Conservation (phyloP, 2,329 filamentous ascomycete genomes). For the Ophiostoma tasmaniense region DNA sequence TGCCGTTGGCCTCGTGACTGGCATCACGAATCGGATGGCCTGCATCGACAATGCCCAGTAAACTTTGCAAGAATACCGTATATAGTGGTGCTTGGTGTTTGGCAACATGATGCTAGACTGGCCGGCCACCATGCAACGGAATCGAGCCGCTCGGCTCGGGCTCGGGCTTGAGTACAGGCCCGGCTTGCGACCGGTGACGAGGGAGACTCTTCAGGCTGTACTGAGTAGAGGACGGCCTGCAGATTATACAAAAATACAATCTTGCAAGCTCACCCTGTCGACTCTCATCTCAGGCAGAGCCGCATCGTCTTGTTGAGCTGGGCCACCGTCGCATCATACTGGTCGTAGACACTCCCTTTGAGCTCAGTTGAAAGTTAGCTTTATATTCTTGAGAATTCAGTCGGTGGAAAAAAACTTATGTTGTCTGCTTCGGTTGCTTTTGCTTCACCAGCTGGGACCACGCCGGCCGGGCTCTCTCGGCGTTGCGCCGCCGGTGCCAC, state of each 20-base stretch:
- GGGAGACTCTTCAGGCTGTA: not conserved
- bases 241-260: not conserved
- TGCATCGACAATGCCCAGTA: not conserved
- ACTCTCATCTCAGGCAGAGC: conserved; percentile 47
- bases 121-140: not conserved
- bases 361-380: conserved; percentile 13
- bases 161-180: not conserved
- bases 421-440: conserved; percentile 12
- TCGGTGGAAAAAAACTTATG: not conserved
- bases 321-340: conserved; percentile 60
- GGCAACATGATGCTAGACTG: not conserved
- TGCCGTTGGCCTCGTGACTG: not conserved
- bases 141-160: not conserved
- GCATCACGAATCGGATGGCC: not conserved
- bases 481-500: conserved; percentile 31
- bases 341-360: conserved; percentile 37
- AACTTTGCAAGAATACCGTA: not conserved
- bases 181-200: not conserved
- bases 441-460: conserved; percentile 22
- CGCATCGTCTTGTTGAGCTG: conserved; percentile 70
- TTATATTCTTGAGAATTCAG: not conserved
- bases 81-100: not conserved
- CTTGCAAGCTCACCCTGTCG: not conserved
- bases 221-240: not conserved
- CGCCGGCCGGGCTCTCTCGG: conserved; percentile 18